Base-by-base conservation (phyloP, 2,329 filamentous ascomycete genomes). In the Tolypocladium tropicale region DNA sequence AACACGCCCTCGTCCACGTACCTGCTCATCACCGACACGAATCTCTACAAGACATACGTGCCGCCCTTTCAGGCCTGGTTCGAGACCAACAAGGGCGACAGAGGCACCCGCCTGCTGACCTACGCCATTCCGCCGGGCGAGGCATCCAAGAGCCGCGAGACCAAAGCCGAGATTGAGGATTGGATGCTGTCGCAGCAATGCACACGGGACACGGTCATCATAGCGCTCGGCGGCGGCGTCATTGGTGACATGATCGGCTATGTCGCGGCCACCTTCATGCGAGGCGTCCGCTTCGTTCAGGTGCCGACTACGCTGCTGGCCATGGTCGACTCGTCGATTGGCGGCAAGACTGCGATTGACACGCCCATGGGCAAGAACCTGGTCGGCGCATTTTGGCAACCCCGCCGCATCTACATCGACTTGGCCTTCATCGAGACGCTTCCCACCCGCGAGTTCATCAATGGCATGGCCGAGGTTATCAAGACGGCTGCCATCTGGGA, bases 291-390 rank as follows among this genome's bases (percentile, higher is more conserved):
- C 63, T 96, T 96, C 69, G 91, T 96, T 46, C 94, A 99, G 73
- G 92, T 99, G 51, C 94, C 94, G 1, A 99, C 94, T 11, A 96
- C 92, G 0, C 78, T 99, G 56, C 79, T 99, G 54, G 85, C 94
- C 61, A 99, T 99, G 94, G 94, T 99, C 46, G 94, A 99, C 73
- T 97, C 93, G 50, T 96, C 91, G 39, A 97, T 99, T 68, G 94
- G 94, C 59, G 94, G 94, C 60, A 99, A 99, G 79, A 99, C 94
- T 11, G 94, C 94, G 56, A 97, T 99, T 71, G 94, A 99, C 69
- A 95, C 90, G 0, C 92, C 93, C 9, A 83, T 92, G 69, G 94
- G 94, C 58, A 99, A 99, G 79, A 99, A 99, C 69, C 75, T 99
- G 59, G 85, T 99, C 56, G 94, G 94, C 4, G 85, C 93, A 36